Base-by-base conservation (phyloP, 1,284 basidiomycete species). In the Marasmius fiardii region DNA sequence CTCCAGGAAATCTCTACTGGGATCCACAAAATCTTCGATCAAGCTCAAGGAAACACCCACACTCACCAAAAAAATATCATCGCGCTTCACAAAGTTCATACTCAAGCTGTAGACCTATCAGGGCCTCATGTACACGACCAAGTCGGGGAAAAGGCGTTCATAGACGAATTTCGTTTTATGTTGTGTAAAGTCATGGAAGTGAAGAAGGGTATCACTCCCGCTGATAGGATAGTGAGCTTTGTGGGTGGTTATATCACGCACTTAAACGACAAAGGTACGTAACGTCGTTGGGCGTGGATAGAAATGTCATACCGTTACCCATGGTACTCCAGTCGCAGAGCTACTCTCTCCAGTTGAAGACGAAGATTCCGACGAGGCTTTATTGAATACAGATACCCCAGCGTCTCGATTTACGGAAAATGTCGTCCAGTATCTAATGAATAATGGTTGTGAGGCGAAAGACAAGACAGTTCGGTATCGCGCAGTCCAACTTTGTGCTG, bases 381-480 rank as follows among this genome's bases (percentile, higher is more conserved):
- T 18, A 2, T 68, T 70, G 1, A 71, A 86, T 3, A 83, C 86
- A 6, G 85, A 89, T 18, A 88, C 88, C 0, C 76, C 85, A 0
- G 82, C 86, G 0, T 82, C 89, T 1, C 84, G 93, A 26, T 95
- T 98, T 64, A 81, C 90, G 1, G 75, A 81, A 14, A 81, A 81
- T 54, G 74, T 97, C 2, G 76, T 97, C 50, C 80, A 79, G 31
- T 89, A 90, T 67, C 79, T 97, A 24, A 75, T 95, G 14, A n/a
- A 55, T 54, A 82, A 82, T 55, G 95, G 94, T 0, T 94, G 95
- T 69, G 70, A 78, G 16, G 88, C 94, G 4, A 98, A 95, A 70
- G 91, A 97, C 76, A 98, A 97, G 74, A 81, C 82, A 54, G 88
- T 93, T 31, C 83, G 95, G 2, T 94, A 88, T 66, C 84, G 95